These are phyloP conservation scores for Trichoderma reesei DNA, from an alignment of 495 filamentous ascomycete species.

Conservation along the genomic window DNA sequence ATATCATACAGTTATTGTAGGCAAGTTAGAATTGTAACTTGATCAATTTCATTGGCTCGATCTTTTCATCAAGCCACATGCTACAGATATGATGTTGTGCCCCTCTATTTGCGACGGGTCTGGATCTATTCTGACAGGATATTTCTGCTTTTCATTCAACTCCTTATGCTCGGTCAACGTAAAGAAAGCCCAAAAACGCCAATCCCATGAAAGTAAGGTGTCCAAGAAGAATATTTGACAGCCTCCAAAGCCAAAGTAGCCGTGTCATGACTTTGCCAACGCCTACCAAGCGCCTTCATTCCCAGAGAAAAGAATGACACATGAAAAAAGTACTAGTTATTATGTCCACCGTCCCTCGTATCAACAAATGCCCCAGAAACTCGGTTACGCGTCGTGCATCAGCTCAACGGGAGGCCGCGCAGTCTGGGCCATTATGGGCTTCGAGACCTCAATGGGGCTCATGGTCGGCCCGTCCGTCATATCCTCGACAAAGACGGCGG, in stretches of 20 bases:
- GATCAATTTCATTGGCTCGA: neutral
- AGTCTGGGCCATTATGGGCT: constrained; percentile 63
- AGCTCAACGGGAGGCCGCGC: constrained; percentile 81
- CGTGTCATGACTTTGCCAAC: neutral
- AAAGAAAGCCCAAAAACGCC: neutral
- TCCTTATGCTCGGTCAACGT: neutral
- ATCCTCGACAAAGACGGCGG: constrained; percentile 87
- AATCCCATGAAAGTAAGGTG: neutral
- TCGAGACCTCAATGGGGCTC: constrained; percentile 35
- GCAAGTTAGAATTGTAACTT: neutral
- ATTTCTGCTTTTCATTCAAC: neutral
- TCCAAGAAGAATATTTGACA: neutral
- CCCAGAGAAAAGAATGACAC: constrained; percentile 3
- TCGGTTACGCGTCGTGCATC: constrained; percentile 47
- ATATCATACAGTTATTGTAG: too few species aligned
- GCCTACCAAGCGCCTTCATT: neutral
- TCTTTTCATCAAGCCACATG: neutral
- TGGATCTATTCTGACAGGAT: neutral
- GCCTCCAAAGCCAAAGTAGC: neutral
- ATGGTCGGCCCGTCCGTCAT: constrained; percentile 52
- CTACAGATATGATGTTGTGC: neutral
- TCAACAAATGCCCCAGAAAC: neutral
- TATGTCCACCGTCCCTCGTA: neutral
- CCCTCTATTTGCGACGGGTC: neutral
- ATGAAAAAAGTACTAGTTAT: neutral